A percentile compares a stretch with the other conserved stretches of the same genome.
phyloP scores from a whole-genome alignment of 768 basidiomycete genomes.

The Aureoboletus auriporus region DNA sequence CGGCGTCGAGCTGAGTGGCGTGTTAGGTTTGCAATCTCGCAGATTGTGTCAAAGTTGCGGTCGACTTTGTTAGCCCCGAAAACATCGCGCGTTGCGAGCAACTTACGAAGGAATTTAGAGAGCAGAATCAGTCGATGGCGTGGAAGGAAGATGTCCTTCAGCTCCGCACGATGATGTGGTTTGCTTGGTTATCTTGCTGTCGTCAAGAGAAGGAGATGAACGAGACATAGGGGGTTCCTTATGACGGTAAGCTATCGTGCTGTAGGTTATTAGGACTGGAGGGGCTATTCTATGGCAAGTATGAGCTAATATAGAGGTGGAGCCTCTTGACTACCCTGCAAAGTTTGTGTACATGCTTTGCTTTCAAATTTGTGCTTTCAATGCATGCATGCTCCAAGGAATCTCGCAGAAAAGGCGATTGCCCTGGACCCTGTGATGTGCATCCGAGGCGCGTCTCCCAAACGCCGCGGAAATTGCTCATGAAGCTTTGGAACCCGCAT shows the following conservation, averaged over 20 bases:
- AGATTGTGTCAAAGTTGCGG: slow-evolving; percentile 95
- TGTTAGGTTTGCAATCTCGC: slow-evolving; percentile 82
- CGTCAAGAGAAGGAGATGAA: slow-evolving; percentile 43
- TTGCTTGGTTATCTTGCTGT: slow-evolving; percentile 76
- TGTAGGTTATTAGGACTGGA: slow-evolving; percentile 22
- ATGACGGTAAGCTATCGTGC: slow-evolving; percentile 1
- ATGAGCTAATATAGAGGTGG: slow-evolving; percentile 26
- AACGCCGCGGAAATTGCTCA: background rate
- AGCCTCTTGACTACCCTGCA: slow-evolving; percentile 17
- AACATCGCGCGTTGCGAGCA: slow-evolving; percentile 83
- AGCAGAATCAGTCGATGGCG: slow-evolving; percentile 79
- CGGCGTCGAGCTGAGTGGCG: background rate
- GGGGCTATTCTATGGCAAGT: slow-evolving; percentile 25
- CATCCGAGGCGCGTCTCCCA: background rate
- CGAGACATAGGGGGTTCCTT: slow-evolving; percentile 17
- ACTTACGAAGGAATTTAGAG: slow-evolving; percentile 84
- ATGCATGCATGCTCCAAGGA: slow-evolving; percentile 8
- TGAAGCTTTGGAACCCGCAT: too few relatives aligned
- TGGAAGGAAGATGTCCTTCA: slow-evolving; percentile 97
- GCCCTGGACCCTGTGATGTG: background rate
- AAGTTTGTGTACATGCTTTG: slow-evolving; percentile 24
- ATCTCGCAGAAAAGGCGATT: background rate
- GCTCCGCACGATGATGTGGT: slow-evolving; percentile 91
- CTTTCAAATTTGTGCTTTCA: slow-evolving; percentile 13
- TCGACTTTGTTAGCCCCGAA: slow-evolving; percentile 93